Percentiles rank a stretch among this genome's conserved stretches.
These are phyloP conservation scores for Populus hybrid DNA, from an alignment of 441 rosid species.

Conservation along the genomic window DNA sequence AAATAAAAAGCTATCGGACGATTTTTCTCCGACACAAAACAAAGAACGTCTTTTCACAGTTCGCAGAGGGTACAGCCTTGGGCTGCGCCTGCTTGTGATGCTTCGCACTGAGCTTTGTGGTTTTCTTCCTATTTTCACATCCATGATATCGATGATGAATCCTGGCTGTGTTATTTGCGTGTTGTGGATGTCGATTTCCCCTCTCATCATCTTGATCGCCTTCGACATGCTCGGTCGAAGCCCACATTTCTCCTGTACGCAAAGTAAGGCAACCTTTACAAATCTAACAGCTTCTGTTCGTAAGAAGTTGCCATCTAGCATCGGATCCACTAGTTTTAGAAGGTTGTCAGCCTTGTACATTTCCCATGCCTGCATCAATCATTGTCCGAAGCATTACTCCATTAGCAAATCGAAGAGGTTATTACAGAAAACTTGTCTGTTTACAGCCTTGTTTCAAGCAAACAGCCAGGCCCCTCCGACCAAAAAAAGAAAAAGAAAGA, in stretches of 20 bases:
- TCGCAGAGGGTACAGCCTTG: neutral
- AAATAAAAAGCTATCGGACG: too few species aligned
- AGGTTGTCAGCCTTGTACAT: constrained; percentile 33
- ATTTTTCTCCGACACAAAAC: too few species aligned
- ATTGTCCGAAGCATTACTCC: neutral
- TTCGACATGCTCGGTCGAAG: constrained; percentile 34
- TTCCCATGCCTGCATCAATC: constrained; percentile 41
- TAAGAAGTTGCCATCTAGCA: constrained; percentile 12
- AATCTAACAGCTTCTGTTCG: constrained; percentile 29
- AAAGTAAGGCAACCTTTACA: constrained; percentile 31
- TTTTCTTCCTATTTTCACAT: constrained; percentile 24
- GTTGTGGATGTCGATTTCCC: constrained; percentile 14
- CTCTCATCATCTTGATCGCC: constrained; percentile 29
- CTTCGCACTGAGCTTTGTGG: neutral
- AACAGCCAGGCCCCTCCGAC: neutral
- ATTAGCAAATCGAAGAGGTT: neutral
- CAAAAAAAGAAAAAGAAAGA: neutral
- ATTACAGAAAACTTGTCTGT: neutral
- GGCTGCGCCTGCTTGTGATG: neutral
- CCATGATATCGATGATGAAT: constrained; percentile 28
- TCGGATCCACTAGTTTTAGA: constrained; percentile 31
- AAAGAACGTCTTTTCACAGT: neutral
- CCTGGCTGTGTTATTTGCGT: constrained; percentile 28
- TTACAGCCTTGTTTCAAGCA: neutral
- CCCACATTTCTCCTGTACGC: constrained; percentile 35